Evolutionary conservation across 75 land plant species (phyloP).

Genomic region (Pinus albicaulis): DNA sequence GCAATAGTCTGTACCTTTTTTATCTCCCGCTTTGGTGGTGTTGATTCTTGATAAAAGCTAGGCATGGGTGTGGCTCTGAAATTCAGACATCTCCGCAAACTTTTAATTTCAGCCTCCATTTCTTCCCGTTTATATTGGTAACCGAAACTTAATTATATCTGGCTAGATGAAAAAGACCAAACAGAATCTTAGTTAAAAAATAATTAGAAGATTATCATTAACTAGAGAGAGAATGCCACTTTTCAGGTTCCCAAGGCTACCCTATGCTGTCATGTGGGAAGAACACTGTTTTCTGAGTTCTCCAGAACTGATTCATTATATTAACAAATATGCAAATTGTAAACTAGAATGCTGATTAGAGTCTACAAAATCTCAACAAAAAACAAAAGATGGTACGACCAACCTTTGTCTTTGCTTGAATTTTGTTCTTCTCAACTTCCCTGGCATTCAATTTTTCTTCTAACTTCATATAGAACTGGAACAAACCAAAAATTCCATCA

Average conservation of each 20-base stretch:
- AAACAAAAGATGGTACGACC: not conserved
- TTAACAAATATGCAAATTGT: not conserved
- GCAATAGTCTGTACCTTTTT: conserved; percentile 25
- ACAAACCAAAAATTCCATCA: not conserved
- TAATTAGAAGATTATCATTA: not conserved
- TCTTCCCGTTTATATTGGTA: conserved; percentile 31
- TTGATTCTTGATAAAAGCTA: conserved; percentile 46
- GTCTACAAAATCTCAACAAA: too few relatives aligned
- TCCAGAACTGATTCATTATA: not conserved
- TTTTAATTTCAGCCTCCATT: conserved; percentile 40
- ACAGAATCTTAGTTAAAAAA: not conserved
- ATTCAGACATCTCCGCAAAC: conserved; percentile 40
- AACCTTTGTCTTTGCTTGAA: conserved; percentile 58
- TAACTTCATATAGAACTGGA: conserved; percentile 54
- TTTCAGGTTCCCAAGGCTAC: too few relatives aligned
- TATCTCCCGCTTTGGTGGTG: conserved; percentile 17
- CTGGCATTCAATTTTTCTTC: conserved; percentile 60
- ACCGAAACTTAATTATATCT: not conserved
- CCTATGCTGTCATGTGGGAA: too few relatives aligned
- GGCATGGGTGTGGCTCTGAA: conserved; percentile 76
- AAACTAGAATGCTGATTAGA: not conserved
- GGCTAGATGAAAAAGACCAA: not conserved
- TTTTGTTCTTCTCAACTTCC: conserved; percentile 59
- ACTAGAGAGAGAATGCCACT: too few relatives aligned
- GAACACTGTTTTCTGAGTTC: too few relatives aligned